These are phyloP conservation scores for Brachypodium distachyon DNA, from an alignment of 202 grass and related monocot species.

Conservation along the genomic window DNA sequence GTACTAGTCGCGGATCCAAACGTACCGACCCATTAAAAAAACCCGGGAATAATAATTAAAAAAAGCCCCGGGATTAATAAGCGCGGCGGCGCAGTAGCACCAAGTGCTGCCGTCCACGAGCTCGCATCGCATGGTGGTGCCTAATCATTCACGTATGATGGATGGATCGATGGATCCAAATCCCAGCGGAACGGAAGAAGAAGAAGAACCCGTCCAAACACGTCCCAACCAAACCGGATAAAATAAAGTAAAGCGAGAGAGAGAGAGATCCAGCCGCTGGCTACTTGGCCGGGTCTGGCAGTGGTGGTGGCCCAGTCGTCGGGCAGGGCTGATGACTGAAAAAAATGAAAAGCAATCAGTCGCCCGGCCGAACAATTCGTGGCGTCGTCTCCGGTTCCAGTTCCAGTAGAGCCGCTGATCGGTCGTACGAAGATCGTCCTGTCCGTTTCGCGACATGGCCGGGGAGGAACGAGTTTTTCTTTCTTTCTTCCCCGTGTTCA, in stretches of 20 bases:
- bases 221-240: background rate
- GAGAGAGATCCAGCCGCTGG: background rate
- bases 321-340: no score
- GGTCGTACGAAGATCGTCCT: no score
- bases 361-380: no score
- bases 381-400: no score
- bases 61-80: background rate
- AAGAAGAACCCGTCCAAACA: constrained; percentile 17
- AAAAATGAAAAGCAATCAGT: no score
- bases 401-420: background rate
- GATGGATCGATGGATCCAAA: constrained; percentile 15
- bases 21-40: background rate
- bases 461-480: no score
- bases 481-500: no score
- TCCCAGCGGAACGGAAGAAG: no score
- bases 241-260: background rate
- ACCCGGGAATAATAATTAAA: no score
- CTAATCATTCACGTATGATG: background rate
- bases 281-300: background rate
- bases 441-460: no score
- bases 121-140: background rate
- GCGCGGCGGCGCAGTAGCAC: background rate
- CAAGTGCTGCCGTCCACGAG: background rate
- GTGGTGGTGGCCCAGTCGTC: background rate
- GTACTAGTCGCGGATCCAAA: background rate